These are phyloP conservation scores for Oryza punctata DNA, from an alignment of 176 grass and related monocot species.

Conservation along the genomic window DNA sequence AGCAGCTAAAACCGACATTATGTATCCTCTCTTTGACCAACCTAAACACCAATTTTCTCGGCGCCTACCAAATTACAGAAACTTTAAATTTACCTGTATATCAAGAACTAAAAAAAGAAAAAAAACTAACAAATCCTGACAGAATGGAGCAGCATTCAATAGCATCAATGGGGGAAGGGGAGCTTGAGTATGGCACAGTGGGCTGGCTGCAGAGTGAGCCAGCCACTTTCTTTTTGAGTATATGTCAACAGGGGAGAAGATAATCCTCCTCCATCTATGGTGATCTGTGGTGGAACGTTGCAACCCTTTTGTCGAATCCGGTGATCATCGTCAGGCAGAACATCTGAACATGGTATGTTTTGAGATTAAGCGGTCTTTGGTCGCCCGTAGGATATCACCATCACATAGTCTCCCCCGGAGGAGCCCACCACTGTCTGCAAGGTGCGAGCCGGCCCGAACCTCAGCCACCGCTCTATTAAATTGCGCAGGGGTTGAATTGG, in stretches of 20 bases:
- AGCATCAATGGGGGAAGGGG: background rate
- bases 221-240: constrained; percentile 19
- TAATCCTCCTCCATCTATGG: background rate
- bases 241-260: background rate
- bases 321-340: background rate
- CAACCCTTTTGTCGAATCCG: background rate
- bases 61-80: constrained; percentile 1
- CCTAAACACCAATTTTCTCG: constrained; percentile 21
- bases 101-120: constrained; percentile 26
- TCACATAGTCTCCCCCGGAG: constrained; percentile 72
- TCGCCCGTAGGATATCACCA: constrained; percentile 67
- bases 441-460: constrained; percentile 37
- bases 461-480: constrained; percentile 65
- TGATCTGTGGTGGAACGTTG: background rate
- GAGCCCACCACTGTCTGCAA: constrained; percentile 57
- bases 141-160: constrained; percentile 36
- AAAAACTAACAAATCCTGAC: constrained; percentile 42
- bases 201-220: constrained; percentile 34
- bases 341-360: background rate
- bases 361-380: constrained; percentile 6
- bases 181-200: constrained; percentile 9
- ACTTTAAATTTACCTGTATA: constrained; percentile 13
- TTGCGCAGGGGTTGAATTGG: constrained; percentile 53
- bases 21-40: constrained; percentile 7
- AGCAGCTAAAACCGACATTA: background rate